Evolutionary conservation across 2,329 filamentous ascomycete genomes (phyloP).

Genomic region (Penicillium carneum): DNA sequence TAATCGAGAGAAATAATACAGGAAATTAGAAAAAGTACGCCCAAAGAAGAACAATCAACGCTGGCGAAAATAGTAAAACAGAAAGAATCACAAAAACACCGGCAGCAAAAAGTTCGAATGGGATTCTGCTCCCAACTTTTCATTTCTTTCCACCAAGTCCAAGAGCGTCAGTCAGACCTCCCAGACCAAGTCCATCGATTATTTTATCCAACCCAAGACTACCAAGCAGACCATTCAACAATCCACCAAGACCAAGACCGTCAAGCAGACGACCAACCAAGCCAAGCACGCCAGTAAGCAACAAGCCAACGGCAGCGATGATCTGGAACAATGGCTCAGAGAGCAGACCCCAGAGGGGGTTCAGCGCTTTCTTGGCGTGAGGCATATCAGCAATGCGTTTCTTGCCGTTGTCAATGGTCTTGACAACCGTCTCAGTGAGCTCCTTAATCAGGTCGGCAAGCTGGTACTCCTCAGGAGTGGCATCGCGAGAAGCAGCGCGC

Average conservation of each 20-base stretch:
- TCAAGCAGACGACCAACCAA: conserved; percentile 82
- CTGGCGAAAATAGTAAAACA: conserved; percentile 3
- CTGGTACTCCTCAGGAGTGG: conserved; percentile 81
- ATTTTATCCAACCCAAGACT: conserved; percentile 70
- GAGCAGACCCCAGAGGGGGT: conserved; percentile 80
- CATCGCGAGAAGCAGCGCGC: conserved; percentile 75
- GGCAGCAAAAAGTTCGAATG: background rate
- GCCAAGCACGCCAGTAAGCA: conserved; percentile 82
- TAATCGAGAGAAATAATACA: conserved; percentile 6
- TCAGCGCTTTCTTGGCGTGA: conserved; percentile 91
- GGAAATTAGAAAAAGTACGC: background rate
- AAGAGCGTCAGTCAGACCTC: conserved; percentile 51
- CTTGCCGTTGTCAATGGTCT: conserved; percentile 85
- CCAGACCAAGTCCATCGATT: conserved; percentile 61
- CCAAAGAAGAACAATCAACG: background rate
- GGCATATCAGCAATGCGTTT: conserved; percentile 90
- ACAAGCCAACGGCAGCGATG: conserved; percentile 82
- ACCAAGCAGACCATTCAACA: conserved; percentile 78
- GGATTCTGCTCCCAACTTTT: background rate
- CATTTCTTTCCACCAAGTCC: conserved; percentile 61
- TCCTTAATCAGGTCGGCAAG: conserved; percentile 86
- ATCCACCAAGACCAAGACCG: conserved; percentile 79
- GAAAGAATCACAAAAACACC: background rate
- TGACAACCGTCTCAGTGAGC: conserved; percentile 79
- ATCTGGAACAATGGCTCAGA: conserved; percentile 89